Evolutionary conservation across 2,329 filamentous ascomycete species (phyloP), one percentile per base, ranked within the genome.

Genomic region (Zymoseptoria passerinii): DNA sequence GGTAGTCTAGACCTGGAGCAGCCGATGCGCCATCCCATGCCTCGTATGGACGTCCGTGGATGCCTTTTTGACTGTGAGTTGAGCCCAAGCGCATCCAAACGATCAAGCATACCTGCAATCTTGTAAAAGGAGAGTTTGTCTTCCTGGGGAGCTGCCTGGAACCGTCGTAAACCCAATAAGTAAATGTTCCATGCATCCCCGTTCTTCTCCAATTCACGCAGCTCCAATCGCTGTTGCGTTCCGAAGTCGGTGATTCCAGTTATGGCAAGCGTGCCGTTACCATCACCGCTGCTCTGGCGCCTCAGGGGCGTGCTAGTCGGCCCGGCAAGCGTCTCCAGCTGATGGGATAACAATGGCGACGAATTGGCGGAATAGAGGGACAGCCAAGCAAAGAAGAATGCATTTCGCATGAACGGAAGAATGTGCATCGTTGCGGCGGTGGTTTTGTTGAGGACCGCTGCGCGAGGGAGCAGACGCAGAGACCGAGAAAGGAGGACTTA

Each of bases 71-170:
- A 64, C 4, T 52, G 19, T 28, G 50, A 27, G 49, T 8, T 16
- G 8, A 29, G n/a, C 23, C 10, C 19, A 27, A 52, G 19, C 23
- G 13, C 13, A 44, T n/a, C 35, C 13, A n/a, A 16, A 5, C 23
- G 50, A 13, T 28, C 19, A 52, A 52, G 23, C 80, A 60, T 72
- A 89, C 90, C 88, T 60, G 87, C 82, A 66, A 95, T 81, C 68
- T 89, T 83, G 74, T 91, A 95, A 77, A 85, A 94, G 48, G 89
- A 92, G 44, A 87, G 77, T 57, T 79, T 78, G 61, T 83, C 77
- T 28, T 78, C 76, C 73, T 90, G 86, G 63, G 85, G 76, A 58
- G 82, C 82, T 61, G 78, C 81, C 73, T 90, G 85, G 76, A 92
- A 84, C 75, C 85, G 83, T 70, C 83, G 20, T 28, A 94, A 79